A percentile compares a stretch with the other conserved stretches of the same genome.
Conservation (phyloP, 148 eudicot genomes). For the Silene conica region DNA sequence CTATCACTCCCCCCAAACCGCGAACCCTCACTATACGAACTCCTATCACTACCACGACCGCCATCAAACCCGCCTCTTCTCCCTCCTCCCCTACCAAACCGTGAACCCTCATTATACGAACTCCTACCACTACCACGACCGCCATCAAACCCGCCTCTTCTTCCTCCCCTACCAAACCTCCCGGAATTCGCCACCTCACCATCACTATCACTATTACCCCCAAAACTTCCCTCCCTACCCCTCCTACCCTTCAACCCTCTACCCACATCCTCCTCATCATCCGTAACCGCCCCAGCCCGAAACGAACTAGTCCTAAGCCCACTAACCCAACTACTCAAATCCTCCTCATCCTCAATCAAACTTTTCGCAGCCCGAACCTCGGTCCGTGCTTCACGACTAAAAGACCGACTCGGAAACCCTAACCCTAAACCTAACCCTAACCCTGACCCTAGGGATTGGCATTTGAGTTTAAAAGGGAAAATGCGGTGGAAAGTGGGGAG, state of each 20-base stretch:
- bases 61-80: not conserved
- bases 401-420: slow-evolving; percentile 28
- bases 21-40: not conserved
- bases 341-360: slow-evolving; percentile 81
- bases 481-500: slow-evolving; percentile 36
- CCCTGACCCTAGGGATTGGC: slow-evolving; percentile 8
- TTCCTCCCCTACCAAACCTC: no score
- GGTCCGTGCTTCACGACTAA: slow-evolving; percentile 10
- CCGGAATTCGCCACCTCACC: no score
- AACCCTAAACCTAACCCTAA: slow-evolving; percentile 36
- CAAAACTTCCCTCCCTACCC: slow-evolving; percentile 30
- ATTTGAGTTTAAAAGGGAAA: slow-evolving; percentile 59
- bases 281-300: slow-evolving; percentile 40
- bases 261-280: slow-evolving; percentile 33
- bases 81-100: not conserved
- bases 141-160: not conserved
- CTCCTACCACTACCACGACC: slow-evolving; percentile 17
- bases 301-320: slow-evolving; percentile 55
- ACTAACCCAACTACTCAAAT: slow-evolving; percentile 72
- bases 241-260: slow-evolving; percentile 10
- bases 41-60: no score
- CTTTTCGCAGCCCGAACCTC: slow-evolving; percentile 43
- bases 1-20: not conserved
- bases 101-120: not conserved
- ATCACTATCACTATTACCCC: not conserved